Evolutionary conservation across 2,329 filamentous ascomycete genomes (phyloP).

Genomic region (Ceratocystis albifundus): DNA sequence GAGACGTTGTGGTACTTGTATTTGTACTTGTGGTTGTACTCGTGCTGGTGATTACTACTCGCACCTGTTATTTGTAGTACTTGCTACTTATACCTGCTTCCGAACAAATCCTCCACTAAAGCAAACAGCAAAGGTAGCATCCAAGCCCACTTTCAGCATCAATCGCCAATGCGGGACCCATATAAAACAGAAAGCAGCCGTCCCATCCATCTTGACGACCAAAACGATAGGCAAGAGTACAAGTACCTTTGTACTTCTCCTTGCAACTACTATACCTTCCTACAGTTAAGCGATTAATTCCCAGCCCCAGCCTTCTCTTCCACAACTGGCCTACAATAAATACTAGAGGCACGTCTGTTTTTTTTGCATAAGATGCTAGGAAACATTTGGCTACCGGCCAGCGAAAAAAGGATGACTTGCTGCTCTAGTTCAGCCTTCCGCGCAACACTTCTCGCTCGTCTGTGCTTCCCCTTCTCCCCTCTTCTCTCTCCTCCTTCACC

Average conservation of each 20-base stretch:
- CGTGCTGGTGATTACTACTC: neutral
- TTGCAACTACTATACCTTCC: too few relatives aligned
- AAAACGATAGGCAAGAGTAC: neutral
- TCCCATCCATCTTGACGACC: neutral
- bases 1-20: neutral
- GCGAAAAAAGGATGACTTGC: neutral
- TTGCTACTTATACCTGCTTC: neutral
- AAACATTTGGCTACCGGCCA: too few relatives aligned
- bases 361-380: too few relatives aligned
- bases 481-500: neutral
- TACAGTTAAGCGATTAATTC: neutral
- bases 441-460: neutral
- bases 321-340: neutral
- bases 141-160: neutral
- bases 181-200: neutral
- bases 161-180: neutral
- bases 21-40: neutral
- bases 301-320: constrained; percentile 6
- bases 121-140: neutral
- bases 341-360: too few relatives aligned
- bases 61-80: neutral
- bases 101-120: neutral
- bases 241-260: neutral
- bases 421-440: neutral
- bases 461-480: neutral